Conservation (phyloP, 2,329 filamentous ascomycete species). For the Aspergillus piperis region DNA sequence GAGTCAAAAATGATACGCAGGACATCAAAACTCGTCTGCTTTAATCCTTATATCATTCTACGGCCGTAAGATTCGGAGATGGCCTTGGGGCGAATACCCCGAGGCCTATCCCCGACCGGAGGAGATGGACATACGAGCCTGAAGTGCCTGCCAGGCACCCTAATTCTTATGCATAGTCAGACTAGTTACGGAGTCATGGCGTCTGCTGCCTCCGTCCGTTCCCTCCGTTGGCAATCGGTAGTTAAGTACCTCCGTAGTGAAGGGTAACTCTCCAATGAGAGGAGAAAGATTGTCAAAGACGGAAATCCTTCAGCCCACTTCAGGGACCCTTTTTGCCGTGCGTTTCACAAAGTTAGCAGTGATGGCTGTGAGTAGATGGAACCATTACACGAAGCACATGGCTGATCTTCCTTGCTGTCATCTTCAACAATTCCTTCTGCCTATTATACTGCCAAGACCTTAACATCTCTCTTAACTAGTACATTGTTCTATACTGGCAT, state of each 20-base stretch:
- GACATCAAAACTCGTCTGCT: background rate
- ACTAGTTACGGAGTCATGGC: background rate
- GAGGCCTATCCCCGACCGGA: conserved; percentile 5
- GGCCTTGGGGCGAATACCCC: background rate
- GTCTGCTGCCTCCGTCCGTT: background rate
- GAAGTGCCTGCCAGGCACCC: background rate
- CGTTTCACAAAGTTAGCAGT: no score
- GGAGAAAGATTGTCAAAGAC: no score
- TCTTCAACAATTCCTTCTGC: no score
- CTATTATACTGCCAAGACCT: no score
- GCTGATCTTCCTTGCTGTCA: background rate
- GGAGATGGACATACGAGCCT: background rate
- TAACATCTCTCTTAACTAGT: no score
- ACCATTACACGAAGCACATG: background rate
- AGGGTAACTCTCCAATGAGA: no score
- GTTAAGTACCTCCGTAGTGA: no score
- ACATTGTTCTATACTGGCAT: no score
- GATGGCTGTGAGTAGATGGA: background rate
- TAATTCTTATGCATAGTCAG: background rate
- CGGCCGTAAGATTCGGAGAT: background rate
- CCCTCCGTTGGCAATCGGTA: no score
- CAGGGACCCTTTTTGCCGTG: no score
- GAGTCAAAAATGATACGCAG: no score
- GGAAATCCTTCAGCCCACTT: no score
- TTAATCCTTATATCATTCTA: background rate